Conservation (phyloP, 768 basidiomycete species). For the Rhodotorula graminis region DNA sequence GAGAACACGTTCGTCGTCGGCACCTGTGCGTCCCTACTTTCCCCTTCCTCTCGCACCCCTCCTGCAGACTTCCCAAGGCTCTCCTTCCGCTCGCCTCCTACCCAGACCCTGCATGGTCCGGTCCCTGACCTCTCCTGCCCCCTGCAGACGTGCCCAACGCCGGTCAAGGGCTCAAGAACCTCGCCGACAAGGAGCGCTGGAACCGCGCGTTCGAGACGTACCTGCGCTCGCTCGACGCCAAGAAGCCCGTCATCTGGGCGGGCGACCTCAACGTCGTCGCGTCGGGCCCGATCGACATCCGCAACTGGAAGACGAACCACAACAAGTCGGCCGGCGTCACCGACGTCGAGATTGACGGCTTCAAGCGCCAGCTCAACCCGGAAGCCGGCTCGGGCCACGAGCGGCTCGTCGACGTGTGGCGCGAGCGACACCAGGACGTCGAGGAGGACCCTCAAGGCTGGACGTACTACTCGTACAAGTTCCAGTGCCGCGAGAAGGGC, state of each 20-base stretch:
- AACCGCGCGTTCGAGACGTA: constrained; percentile 69
- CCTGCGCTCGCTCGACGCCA: constrained; percentile 65
- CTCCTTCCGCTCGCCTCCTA: no score
- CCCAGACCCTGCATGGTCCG: no score
- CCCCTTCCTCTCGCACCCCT: no score
- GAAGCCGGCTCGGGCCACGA: constrained; percentile 45
- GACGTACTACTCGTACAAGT: constrained; percentile 59
- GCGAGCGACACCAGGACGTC: constrained; percentile 48
- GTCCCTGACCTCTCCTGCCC: neutral
- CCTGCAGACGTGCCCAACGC: constrained; percentile 78
- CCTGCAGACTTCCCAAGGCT: no score
- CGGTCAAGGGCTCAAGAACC: constrained; percentile 60
- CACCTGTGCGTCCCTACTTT: constrained; percentile 13
- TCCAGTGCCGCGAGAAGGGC: constrained; percentile 71
- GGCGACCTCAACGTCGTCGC: constrained; percentile 86
- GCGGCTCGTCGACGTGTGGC: constrained; percentile 73
- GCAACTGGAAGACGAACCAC: constrained; percentile 57
- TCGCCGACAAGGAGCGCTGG: constrained; percentile 56
- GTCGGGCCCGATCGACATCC: constrained; percentile 53
- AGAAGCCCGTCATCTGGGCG: constrained; percentile 80
- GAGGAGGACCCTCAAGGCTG: constrained; percentile 58
- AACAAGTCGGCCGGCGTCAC: constrained; percentile 85
- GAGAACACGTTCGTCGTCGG: constrained; percentile 64
- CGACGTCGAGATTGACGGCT: constrained; percentile 70
- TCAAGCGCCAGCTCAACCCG: constrained; percentile 62